Base-by-base conservation (phyloP, 768 basidiomycete genomes). In the Lentinula sp. region DNA sequence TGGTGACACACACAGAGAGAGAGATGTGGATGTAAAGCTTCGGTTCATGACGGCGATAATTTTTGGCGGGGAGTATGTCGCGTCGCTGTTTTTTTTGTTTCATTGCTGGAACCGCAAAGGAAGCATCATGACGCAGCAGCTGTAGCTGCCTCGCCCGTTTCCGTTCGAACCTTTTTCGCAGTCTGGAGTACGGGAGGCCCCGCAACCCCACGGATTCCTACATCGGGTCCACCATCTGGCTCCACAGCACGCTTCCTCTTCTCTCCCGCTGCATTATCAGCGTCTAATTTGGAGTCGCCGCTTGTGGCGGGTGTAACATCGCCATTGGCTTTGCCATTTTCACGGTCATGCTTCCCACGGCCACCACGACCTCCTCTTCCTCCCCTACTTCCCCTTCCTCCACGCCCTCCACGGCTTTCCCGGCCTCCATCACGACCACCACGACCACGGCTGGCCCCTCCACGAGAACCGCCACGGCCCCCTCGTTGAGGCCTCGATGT, bases 171-270 rank as follows among this genome's bases (percentile, higher is more conserved):
- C 69, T 80, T 81, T 67, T 83, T 71, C 41, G 72, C 71, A 52
- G 72, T 71, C 60, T 76, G 74, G 57, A 81, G 64, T 1, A 68
- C 64, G 43, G 82, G 83, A 10, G 90, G 90, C 3, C 85, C 86
- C 36, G 74, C 77, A 7, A 75, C 78, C 0, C 90, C 90, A 23
- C 90, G 81, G 10, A 85, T 71, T 9, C 90, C 90, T 32, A 80
- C 77, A 65, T 87, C 83, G 2, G 85, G 83, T 0, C 87, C 90
- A 65, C 90, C 90, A 66, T 91, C 90, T 1, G 89, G 90, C 68
- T 91, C 90, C 0, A 89, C 77, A 1, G 80, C 85, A 42, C 88
- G 82, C 70, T 91, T 93, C 62, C 90, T 77, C 76, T 93, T 93
- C 64, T 88, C 88, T 33, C 88, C 89, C 1, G 75, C 70, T 18